A percentile compares a stretch with the other conserved stretches of the same genome.
These are phyloP conservation scores for Litsea cubeba DNA, from an alignment of 164 flowering plant species.

Conservation along the genomic window DNA sequence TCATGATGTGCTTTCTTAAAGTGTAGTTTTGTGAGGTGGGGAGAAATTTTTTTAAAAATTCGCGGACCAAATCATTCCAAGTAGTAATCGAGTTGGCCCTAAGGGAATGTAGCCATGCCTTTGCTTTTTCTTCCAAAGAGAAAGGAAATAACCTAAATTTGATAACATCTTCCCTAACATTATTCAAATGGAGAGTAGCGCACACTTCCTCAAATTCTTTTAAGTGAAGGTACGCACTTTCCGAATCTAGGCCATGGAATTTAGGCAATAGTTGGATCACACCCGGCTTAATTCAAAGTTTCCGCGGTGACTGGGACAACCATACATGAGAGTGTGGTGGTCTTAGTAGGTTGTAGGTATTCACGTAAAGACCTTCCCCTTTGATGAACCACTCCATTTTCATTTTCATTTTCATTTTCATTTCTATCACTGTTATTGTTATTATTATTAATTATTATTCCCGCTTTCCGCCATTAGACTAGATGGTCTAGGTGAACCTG, in stretches of 20 bases:
- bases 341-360: no score
- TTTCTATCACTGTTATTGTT: no score
- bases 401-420: no score
- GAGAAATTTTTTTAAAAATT: neutral
- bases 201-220: neutral
- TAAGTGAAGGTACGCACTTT: neutral
- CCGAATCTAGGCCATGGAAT: neutral
- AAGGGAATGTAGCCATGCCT: neutral
- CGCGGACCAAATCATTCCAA: neutral
- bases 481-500: no score
- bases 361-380: no score
- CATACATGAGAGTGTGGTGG: no score
- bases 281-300: neutral
- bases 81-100: neutral
- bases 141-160: neutral
- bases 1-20: neutral
- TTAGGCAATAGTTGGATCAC: neutral
- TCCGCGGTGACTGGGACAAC: no score
- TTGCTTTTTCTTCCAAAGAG: neutral
- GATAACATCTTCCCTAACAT: neutral
- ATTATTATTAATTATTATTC: no score
- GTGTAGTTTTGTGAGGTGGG: neutral
- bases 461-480: no score
- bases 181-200: neutral
- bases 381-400: no score